Evolutionary conservation across 352 stramenopile species (phyloP), one percentile per base, ranked within the genome.

Genomic region (Phytophthora constricta): DNA sequence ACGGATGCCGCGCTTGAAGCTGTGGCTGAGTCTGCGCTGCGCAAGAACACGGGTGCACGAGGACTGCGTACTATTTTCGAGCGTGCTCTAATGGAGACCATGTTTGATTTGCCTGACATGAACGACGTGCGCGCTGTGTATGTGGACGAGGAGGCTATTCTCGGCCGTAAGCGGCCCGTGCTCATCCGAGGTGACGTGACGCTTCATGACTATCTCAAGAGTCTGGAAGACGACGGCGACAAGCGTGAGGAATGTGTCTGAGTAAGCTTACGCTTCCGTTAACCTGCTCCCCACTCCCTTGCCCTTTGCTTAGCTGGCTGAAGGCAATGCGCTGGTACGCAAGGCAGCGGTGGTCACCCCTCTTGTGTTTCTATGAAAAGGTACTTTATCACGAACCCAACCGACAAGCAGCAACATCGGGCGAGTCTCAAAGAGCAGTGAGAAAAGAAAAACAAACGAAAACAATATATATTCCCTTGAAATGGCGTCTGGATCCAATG

Each of bases 61-160:
- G 97, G 97, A 14, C 79, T 99, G 34, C 89, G 97, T 37, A 93
- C 93, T 27, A 98, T 99, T 65, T 97, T 98, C 49, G 97, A 97
- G 68, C 80, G 82, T 37, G 90, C 97, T 26, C 86, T 99, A 22
- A 97, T 98, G 82, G 95, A 99, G 61, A 98, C 95, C 27, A 98
- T 99, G 89, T 99, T 98, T 80, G 92, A 98, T 25, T 87, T 98
- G 53, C 97, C 97, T 13, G 97, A 97, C 25, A 82, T 96, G 53
- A 68, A 82, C 31, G 82, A 98, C 66, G 93, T 98, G 37, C 92
- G 87, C 55, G 97, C 94, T 13, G 91, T 98, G 53, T 98, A 98
- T 57, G 86, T 99, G 51, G 95, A 99, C 78, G 90, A 93, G 64
- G 80, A 93, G 27, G 93, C 93, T 2, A 96, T 99, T 41, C 77